Percentiles rank a stretch among this genome's conserved stretches.
Evolutionary conservation across 495 filamentous ascomycete species (phyloP).

Genomic region (Aspergillus asperescens): DNA sequence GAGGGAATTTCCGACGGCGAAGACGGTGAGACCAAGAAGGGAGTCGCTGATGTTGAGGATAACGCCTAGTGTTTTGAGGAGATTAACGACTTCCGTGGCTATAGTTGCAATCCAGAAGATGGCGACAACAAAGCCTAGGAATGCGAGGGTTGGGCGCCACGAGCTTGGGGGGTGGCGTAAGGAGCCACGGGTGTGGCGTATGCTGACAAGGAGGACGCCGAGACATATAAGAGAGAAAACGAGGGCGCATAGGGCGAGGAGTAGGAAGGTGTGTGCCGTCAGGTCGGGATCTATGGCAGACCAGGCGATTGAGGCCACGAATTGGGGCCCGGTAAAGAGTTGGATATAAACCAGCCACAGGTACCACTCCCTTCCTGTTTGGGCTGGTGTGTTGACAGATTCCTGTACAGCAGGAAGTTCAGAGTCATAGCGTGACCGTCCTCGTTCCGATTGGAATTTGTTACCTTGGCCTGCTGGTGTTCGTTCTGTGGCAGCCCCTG

Average conservation of each 20-base stretch:
- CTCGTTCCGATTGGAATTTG: slow-evolving; percentile 15
- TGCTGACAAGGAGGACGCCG: slow-evolving; percentile 56
- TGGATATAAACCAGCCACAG: slow-evolving; percentile 85
- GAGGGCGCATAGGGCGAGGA: slow-evolving; percentile 62
- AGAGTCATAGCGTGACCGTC: slow-evolving; percentile 37
- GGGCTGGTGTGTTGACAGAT: slow-evolving; percentile 19
- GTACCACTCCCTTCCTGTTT: slow-evolving; percentile 62
- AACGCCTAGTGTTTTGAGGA: slow-evolving; percentile 89
- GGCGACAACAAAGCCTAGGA: slow-evolving; percentile 83
- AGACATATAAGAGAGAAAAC: slow-evolving; percentile 63
- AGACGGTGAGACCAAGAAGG: slow-evolving; percentile 90
- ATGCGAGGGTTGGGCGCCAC: slow-evolving; percentile 72
- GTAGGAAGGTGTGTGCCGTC: slow-evolving; percentile 48
- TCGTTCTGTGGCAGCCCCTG: slow-evolving; percentile 10
- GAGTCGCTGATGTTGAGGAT: slow-evolving; percentile 93
- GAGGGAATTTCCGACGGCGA: slow-evolving; percentile 92
- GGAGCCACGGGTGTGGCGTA: slow-evolving; percentile 32
- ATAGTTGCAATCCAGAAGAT: slow-evolving; percentile 97
- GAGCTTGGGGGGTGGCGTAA: slow-evolving; percentile 48
- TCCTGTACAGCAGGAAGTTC: slow-evolving; percentile 33
- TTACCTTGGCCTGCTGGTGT: slow-evolving; percentile 12
- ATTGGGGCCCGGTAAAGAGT: slow-evolving; percentile 81
- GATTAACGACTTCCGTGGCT: slow-evolving; percentile 91
- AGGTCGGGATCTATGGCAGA: slow-evolving; percentile 56
- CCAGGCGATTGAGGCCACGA: slow-evolving; percentile 73